Conservation (phyloP, 179 eudicot genomes). For the Gypsophila paniculata region DNA sequence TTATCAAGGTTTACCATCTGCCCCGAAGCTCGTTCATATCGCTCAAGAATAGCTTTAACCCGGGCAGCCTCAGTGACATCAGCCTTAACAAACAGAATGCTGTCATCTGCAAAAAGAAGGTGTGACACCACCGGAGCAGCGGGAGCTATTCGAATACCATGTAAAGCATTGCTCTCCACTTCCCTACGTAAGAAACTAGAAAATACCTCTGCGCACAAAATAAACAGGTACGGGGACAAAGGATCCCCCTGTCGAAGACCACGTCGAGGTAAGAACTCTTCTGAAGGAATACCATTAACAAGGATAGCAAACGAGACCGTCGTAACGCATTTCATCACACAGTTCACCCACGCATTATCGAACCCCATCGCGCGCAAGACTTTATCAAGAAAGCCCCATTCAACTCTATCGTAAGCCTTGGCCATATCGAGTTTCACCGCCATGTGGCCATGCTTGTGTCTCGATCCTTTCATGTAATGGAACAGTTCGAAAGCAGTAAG, state of each 20-base stretch:
- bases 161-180: background rate
- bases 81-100: background rate
- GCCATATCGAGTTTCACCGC: background rate
- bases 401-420: background rate
- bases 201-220: background rate
- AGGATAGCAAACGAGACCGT: background rate
- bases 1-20: no score
- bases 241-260: background rate
- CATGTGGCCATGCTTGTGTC: background rate
- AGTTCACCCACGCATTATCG: background rate
- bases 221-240: background rate
- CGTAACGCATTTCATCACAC: background rate
- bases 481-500: background rate
- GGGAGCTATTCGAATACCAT: background rate
- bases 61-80: background rate
- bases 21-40: no score
- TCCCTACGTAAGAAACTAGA: background rate
- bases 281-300: background rate
- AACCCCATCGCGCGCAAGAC: background rate
- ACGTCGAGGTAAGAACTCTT: no score
- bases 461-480: background rate
- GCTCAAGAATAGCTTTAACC: no score
- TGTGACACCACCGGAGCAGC: background rate
- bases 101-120: background rate
- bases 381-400: background rate